Evolutionary conservation across 345 rosid species (phyloP), one percentile per base, ranked within the genome.

Genomic region (Kernera saxatilis): DNA sequence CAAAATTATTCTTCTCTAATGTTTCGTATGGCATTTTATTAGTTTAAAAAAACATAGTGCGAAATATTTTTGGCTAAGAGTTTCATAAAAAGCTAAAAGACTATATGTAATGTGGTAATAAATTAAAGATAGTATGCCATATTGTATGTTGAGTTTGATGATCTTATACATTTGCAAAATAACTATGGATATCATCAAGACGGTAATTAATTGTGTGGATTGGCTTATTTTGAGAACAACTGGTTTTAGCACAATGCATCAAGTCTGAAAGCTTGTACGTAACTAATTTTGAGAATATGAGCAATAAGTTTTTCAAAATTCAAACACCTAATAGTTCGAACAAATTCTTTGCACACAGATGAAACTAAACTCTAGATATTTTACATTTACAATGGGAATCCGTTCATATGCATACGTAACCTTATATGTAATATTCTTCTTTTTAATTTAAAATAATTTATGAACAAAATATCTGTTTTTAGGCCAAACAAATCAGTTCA

Each of bases 391-490:
- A 65, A 10, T 9, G 12, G 5, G 17, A 15, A 36, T 36, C 51
- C 37, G 29, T 27, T 52, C 30, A 41, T 21, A 14, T 18, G 33
- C 52, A 29, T 5, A 43, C 44, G 33, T 29, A 44, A 22, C n/a
- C n/a, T n/a, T 6, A n/a, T 32, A 21, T 33, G 5, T 14, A 32
- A 2, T 7, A 14, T 35, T 49, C 15, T 46, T 46, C 19, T 40
- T 40, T 43, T 6, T 18, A 13, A 14, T 29, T 50, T 14, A 5
- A 40, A 27, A 39, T 11, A 39, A 6, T 62, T 30, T n/a, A 12
- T 41, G 8, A 30, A 12, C 54, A 71, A 72, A 71, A 72, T 52
- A 72, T 43, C 48, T 63, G 45, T 23, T 27, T 50, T n/a, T 11
- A 40, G 76, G 55, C 76, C 63, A 30, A 62, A 35, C 13, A 48